Base-by-base conservation (phyloP, 2,329 filamentous ascomycete species). In the Xylaria sp. region DNA sequence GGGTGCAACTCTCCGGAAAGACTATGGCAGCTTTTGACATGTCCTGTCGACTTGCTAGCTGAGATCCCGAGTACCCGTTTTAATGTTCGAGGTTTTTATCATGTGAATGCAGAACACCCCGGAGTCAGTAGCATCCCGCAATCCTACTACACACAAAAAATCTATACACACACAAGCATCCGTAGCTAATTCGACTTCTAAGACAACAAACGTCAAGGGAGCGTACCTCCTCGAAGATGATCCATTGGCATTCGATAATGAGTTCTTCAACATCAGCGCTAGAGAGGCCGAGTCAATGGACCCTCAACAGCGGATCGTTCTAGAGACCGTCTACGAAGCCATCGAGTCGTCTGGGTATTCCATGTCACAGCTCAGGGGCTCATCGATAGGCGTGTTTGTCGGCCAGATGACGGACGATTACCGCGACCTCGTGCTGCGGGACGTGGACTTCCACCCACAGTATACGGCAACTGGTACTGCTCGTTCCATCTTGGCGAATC, bases 41-140 rank as follows among this genome's bases (percentile, higher is more conserved):
- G 59, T 20, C 72, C 70, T 26, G 28, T 11, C 11, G 65, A 69
- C 59, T 42, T 71, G 28, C 13, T 23, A 26, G 9, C 36, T 13
- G 63, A 75, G 56, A 72, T 81, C 0, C 79, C 80, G 0, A 51
- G 64, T 7, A 71, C 75, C 33, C 73, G 79, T 2, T 81, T 81
- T 74, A 78, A 74, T 65, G 71, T 70, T 20, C 72, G 71, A 6
- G 77, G 74, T 10, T 80, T 78, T 71, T 76, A 79, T 61, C 79
- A 81, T 60, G 5, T 26, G 3, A 48, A 63, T 23, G 20, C 26
- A 33, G 38, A 44, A 38, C 60, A 56, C 13, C 28, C 23, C 2
- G 49, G 49, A 5, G 40, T 44, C 36, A 62, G 59, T 33, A 44
- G 11, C 11, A 42, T 54, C 15, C 11, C 6, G 3, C 15, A 36